Percentiles rank a stretch among this genome's conserved stretches.
Evolutionary conservation across 176 grass and related monocot genomes (phyloP).

Genomic region (Juncus inflexus): DNA sequence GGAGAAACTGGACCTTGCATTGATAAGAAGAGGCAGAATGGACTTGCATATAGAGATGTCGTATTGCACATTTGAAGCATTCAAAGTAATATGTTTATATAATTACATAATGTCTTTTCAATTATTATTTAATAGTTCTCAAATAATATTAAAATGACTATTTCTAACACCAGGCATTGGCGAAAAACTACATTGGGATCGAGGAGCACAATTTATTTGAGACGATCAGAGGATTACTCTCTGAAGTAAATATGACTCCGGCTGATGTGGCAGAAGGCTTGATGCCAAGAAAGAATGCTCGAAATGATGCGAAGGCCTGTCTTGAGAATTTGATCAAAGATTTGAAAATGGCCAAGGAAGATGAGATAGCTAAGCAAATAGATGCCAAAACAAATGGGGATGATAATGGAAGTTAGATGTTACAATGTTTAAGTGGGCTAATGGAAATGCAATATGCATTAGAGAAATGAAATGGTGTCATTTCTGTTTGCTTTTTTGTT

Average conservation of each 20-base stretch:
- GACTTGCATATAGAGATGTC: slow-evolving; percentile 49
- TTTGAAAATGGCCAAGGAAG: slow-evolving; percentile 12
- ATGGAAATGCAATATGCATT: too few species aligned
- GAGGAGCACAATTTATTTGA: slow-evolving; percentile 7
- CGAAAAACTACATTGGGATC: slow-evolving; percentile 32
- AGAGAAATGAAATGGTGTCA: too few species aligned
- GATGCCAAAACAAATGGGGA: slow-evolving; percentile 1
- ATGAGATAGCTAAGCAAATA: neutral
- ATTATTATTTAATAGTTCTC: too few species aligned
- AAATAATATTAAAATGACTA: too few species aligned
- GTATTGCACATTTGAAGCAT: slow-evolving; percentile 33
- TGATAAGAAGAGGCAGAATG: slow-evolving; percentile 40
- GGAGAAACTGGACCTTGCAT: slow-evolving; percentile 29
- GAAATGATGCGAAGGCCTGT: slow-evolving; percentile 2
- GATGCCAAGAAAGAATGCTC: slow-evolving; percentile 10
- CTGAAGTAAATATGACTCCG: slow-evolving; percentile 27
- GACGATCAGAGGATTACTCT: slow-evolving; percentile 1
- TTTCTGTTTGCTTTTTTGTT: too few species aligned
- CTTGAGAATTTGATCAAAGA: slow-evolving; percentile 25
- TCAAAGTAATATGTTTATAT: slow-evolving; percentile 11
- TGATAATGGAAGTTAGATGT: neutral
- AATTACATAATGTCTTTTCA: too few species aligned
- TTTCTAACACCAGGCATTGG: slow-evolving; percentile 6
- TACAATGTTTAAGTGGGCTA: too few species aligned
- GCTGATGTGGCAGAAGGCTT: slow-evolving; percentile 39